phyloP scores from a whole-genome alignment of 176 grass and related monocot genomes.

The Carex littledalei region DNA sequence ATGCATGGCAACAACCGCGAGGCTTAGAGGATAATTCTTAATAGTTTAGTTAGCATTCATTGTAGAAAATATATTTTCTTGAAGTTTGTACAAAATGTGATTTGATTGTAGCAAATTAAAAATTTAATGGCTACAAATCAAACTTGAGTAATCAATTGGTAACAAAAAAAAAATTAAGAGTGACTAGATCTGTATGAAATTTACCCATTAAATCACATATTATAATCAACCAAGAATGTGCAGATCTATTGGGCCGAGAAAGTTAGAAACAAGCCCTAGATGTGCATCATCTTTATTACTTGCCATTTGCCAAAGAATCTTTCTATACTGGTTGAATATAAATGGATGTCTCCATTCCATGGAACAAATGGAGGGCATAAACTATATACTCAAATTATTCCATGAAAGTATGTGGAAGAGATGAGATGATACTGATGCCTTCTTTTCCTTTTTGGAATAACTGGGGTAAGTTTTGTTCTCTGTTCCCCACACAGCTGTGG shows the following conservation, averaged over 20 bases:
- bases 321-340: neutral
- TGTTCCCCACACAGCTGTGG: slow-evolving; percentile 7
- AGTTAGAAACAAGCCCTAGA: neutral
- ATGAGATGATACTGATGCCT: neutral
- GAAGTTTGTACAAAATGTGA: neutral
- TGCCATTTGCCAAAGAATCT: neutral
- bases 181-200: no score
- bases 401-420: neutral
- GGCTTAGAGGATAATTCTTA: slow-evolving; percentile 3
- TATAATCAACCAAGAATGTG: neutral
- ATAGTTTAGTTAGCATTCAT: neutral
- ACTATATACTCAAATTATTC: slow-evolving; percentile 3
- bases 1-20: neutral
- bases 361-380: neutral
- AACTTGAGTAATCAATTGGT: no score
- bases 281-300: neutral
- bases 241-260: neutral
- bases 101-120: no score
- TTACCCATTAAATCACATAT: neutral
- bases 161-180: no score
- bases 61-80: neutral
- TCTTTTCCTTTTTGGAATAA: slow-evolving; percentile 19
- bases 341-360: neutral
- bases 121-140: no score
- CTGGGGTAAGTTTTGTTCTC: neutral